Conservation (phyloP, 805 yeast genomes). For the Metschnikowia lochheadii region DNA sequence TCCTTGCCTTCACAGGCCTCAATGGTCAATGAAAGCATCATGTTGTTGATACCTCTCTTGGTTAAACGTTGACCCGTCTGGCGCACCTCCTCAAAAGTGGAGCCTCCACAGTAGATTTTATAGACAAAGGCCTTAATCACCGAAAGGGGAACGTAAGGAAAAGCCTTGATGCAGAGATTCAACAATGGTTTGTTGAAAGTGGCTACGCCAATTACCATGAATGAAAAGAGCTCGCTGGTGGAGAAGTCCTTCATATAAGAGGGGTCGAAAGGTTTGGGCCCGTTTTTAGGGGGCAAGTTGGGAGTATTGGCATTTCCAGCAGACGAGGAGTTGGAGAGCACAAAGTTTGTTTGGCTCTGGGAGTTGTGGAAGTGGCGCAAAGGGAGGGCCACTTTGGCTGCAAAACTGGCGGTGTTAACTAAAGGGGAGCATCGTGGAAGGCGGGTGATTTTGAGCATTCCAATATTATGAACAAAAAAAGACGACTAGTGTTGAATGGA, state of each 20-base stretch:
- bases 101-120: constrained; percentile 89
- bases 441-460: constrained; percentile 5
- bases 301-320: constrained; percentile 10
- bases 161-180: constrained; percentile 55
- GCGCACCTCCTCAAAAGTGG: constrained; percentile 63
- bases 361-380: constrained; percentile 15
- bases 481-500: no score
- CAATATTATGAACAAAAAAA: background rate
- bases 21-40: constrained; percentile 92
- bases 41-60: constrained; percentile 77
- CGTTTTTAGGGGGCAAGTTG: constrained; percentile 7
- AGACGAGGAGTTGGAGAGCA: constrained; percentile 3
- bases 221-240: constrained; percentile 55
- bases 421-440: constrained; percentile 2
- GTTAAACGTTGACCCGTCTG: constrained; percentile 65
- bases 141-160: constrained; percentile 73
- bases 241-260: constrained; percentile 42
- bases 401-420: background rate
- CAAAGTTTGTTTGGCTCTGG: constrained; percentile 11
- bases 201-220: constrained; percentile 64
- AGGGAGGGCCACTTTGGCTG: background rate
- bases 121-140: constrained; percentile 70
- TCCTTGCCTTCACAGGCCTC: constrained; percentile 86
- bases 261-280: constrained; percentile 12
- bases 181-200: constrained; percentile 63